Percentiles rank a stretch among this genome's conserved stretches.
These are phyloP conservation scores for Xylaria sp. DNA, from an alignment of 2,329 filamentous ascomycete species.

Conservation along the genomic window DNA sequence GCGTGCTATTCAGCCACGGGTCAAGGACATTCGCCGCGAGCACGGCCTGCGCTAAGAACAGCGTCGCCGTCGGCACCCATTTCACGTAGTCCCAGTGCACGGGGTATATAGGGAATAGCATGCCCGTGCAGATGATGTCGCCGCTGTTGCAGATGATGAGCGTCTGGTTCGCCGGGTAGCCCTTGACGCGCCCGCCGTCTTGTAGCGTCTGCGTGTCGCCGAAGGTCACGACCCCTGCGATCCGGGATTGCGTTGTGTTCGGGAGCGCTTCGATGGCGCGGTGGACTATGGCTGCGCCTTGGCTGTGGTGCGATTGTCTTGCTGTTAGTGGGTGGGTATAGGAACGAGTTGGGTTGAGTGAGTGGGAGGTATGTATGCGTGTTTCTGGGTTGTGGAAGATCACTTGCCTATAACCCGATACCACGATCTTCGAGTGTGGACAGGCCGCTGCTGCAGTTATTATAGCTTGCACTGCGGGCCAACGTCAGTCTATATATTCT, in stretches of 20 bases:
- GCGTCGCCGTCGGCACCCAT: constrained; percentile 41
- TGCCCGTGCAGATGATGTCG: constrained; percentile 47
- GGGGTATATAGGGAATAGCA: constrained; percentile 41
- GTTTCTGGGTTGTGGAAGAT: too few relatives aligned
- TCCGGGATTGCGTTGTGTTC: constrained; percentile 33
- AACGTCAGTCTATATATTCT: neutral
- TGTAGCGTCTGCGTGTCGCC: constrained; percentile 46
- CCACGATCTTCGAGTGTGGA: constrained; percentile 37
- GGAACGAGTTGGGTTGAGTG: too few relatives aligned
- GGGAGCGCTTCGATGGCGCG: constrained; percentile 44
- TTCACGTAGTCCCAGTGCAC: constrained; percentile 46
- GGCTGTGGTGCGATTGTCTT: constrained; percentile 28
- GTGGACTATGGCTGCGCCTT: constrained; percentile 49
- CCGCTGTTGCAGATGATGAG: constrained; percentile 50
- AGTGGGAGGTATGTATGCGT: neutral
- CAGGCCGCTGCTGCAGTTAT: constrained; percentile 36
- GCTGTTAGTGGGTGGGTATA: neutral
- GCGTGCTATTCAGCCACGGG: constrained; percentile 36
- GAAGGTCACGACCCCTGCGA: constrained; percentile 47
- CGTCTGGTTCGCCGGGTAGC: constrained; percentile 45
- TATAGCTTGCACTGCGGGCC: constrained; percentile 32
- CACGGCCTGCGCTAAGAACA: constrained; percentile 39
- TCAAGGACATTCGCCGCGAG: constrained; percentile 25
- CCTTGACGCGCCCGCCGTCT: constrained; percentile 44
- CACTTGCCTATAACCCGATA: constrained; percentile 37